Base-by-base conservation (phyloP, 148 eudicot species). In the Cornus controversa region DNA sequence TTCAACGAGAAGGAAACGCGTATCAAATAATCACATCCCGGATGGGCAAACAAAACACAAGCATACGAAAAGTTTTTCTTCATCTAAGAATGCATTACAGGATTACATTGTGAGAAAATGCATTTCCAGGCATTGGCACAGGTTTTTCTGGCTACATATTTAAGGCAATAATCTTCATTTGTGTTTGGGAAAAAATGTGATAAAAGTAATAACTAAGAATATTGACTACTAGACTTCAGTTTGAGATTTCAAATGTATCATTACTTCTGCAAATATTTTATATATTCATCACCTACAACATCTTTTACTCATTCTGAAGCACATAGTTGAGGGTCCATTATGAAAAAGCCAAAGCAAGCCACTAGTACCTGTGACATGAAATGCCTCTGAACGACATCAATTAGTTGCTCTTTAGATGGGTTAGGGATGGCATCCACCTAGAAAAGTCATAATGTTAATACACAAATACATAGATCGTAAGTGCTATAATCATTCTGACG, bases 381-480 rank as follows among this genome's bases (percentile, higher is more conserved):
- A 83, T 91, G 95, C 82, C 90, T 81, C 79, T 89, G 95, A 42
- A 91, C 95, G 80, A 89, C 86, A 60, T 91, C 90, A 36, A 89
- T 76, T 23, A 89, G 83, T 79, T 91, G 90, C 82, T 91, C 90
- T 85, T 80, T 87, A 10, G 95, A 83, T 40, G 90, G 91, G 85
- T 91, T 91, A 54, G 88, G 90, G 66, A 80, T 79, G 45, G 79
- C 86, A 64, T 87, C 91, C 71, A 84, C 89, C 94, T 91, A 75
- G 71, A 47, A 70, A 67, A 77, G 70, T 31, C 45, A 66, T 40
- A 42, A n/a, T 70, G 65, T 42, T 22, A 57, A 57, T 69, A 31
- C 23, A 45, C 42, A 23, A 34, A 13, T 36, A 45, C 9, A 26
- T 6, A 66, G 18, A 64, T 50, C 54, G 42, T 0, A 40, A 50